Evolutionary conservation across 2,329 filamentous ascomycete species (phyloP), one percentile per base, ranked within the genome.

Genomic region (Colletotrichum orchidophilum): DNA sequence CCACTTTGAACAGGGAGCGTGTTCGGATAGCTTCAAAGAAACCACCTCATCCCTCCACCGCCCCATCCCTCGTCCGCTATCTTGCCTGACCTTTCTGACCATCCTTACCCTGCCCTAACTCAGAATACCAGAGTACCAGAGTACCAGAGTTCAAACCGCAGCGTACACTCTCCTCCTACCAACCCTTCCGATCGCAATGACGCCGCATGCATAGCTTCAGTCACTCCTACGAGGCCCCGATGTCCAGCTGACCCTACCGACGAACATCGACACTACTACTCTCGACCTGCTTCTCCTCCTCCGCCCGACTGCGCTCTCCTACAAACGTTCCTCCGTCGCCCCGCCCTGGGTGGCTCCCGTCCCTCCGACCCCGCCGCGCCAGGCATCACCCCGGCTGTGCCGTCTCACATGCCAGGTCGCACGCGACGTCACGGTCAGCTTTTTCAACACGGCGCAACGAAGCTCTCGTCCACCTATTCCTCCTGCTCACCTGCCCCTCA

Each of bases 361-460:
- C n/a, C 53, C 29, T 29, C 54, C 54, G 46, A 70, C 66, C 66
- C 66, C 62, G 62, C 66, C 49, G 42, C 54, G 27, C 46, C 65
- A 58, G 55, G 69, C 69, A 69, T 58, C 64, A 63, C 53, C 64
- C 69, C 52, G 53, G 69, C 58, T 71, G 8, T 33, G 15, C 46
- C 53, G 64, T 63, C 69, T 71, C 69, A 71, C 33, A 60, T 71
- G 64, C 58, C 33, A 21, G 33, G 31, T 71, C 64, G 68, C 69
- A 71, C 65, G 64, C 69, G 69, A 71, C 69, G 63, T 59, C 46
- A 53, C 35, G 39, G 35, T 42, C 9, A 6, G 31, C 31, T 46
- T 49, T 46, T 46, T 35, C 46, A 42, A 2, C 27, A 18, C 39
- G 8, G 39, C 63, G 39, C 50, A 39, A 31, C 67, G 29, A 55